Base-by-base conservation (phyloP, 148 eudicot species). In the Vaccinium darrowii region DNA sequence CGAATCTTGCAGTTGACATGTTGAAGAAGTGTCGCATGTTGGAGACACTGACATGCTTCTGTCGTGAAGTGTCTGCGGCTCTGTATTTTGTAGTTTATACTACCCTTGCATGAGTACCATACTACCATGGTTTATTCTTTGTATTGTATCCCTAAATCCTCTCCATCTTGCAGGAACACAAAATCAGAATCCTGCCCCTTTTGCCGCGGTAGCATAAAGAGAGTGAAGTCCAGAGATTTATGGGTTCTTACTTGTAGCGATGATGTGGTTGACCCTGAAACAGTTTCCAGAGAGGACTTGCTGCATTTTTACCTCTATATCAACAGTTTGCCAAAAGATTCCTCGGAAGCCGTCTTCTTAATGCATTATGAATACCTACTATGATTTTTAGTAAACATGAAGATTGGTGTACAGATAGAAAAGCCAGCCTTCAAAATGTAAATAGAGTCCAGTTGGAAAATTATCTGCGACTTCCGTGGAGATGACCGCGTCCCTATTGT, bases 111-210 rank as follows among this genome's bases (percentile, higher is more conserved):
- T 57, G 72, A 25, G 0, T 54, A n/a, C 79, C 12, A 16, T 18
- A 25, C 0, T 54, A n/a, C 79, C 12, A 16, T 18, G 43, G 72
- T 33, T 51, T 77, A 73, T 39, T 27, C 16, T 8, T 53, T 18
- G 76, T 13, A 76, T 43, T 13, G 9, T 75, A 7, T 53, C 30
- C 65, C 39, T 62, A 21, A 62, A 57, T 11, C 71, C 18, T 57
- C 73, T 67, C 30, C 11, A 49, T 86, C 25, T 90, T 81, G 89
- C 88, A 95, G 98, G 97, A 91, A 91, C 81, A 83, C 88, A 52
- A 94, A 89, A 87, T 93, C 96, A 30, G 91, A 89, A 83, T 95
- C 98, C 8, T 95, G 98, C 86, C 98, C 98, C 3, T 95, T 95
- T 84, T 95, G 98, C 84, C 92, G 98, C 81, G 93, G 94, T 77